These are phyloP conservation scores for Tricholoma sp. DNA, from an alignment of 768 basidiomycete species.

Conservation along the genomic window DNA sequence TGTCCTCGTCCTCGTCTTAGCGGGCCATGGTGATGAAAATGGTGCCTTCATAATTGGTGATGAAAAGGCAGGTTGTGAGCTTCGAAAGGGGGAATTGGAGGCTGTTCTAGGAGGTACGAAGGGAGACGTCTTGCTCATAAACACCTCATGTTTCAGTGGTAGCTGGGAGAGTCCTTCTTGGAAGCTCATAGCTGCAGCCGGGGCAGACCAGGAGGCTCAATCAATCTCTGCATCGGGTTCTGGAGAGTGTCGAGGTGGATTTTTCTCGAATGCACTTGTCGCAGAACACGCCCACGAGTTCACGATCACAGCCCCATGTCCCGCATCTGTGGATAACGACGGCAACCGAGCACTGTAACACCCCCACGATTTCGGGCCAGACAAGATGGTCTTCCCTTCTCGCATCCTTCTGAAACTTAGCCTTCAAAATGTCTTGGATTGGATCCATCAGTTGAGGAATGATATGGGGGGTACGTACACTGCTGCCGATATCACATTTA, in stretches of 20 bases:
- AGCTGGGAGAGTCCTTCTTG: not conserved
- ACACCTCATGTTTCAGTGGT: not conserved
- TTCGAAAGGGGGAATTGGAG: not conserved
- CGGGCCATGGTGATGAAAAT: not conserved
- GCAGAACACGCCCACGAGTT: not conserved
- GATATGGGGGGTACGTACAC: not conserved
- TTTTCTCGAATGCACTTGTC: not conserved
- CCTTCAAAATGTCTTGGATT: not conserved
- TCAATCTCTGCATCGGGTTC: not conserved
- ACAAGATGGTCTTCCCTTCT: not conserved
- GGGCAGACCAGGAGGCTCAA: not conserved
- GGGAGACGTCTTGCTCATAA: not conserved
- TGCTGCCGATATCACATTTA: not conserved
- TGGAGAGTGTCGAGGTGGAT: not conserved
- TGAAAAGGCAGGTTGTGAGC: not conserved
- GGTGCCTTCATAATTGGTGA: not conserved
- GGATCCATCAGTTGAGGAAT: not conserved
- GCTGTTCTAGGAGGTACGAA: not conserved
- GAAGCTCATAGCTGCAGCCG: not conserved
- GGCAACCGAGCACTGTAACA: not conserved
- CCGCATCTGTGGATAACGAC: not conserved
- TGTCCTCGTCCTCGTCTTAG: not conserved
- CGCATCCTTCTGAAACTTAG: not conserved
- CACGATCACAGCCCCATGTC: not conserved
- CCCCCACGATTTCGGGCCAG: not conserved